phyloP scores from a whole-genome alignment of 2,329 filamentous ascomycete genomes.

The Myriangium duriaei region DNA sequence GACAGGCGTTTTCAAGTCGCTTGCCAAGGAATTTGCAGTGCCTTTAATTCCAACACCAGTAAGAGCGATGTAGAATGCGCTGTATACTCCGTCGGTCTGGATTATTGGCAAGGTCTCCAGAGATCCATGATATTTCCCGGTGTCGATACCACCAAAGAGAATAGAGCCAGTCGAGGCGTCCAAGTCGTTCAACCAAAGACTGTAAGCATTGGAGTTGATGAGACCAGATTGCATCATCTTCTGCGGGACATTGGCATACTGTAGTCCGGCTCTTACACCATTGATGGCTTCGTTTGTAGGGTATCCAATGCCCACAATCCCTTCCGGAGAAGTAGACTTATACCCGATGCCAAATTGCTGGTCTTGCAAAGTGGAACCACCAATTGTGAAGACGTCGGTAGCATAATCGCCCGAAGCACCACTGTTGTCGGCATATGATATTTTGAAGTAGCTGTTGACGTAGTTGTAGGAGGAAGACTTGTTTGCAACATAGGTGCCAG shows the following conservation, averaged over 20 bases:
- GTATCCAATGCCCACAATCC: conserved; percentile 81
- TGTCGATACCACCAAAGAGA: conserved; percentile 72
- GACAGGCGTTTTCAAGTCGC: conserved; percentile 36
- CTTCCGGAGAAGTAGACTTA: conserved; percentile 44
- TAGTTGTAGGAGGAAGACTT: conserved; percentile 64
- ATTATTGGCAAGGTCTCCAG: conserved; percentile 51
- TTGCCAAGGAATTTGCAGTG: conserved; percentile 30
- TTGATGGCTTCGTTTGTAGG: conserved; percentile 64
- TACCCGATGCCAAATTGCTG: conserved; percentile 69
- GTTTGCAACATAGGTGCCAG: conserved; percentile 58
- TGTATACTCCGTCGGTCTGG: conserved; percentile 34
- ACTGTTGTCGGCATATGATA: conserved; percentile 74
- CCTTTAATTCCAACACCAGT: conserved; percentile 34
- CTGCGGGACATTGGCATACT: conserved; percentile 51
- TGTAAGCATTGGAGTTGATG: conserved; percentile 54
- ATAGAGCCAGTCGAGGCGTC: conserved; percentile 56
- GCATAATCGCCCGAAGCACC: conserved; percentile 69
- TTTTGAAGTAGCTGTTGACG: conserved; percentile 68
- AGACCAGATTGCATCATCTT: conserved; percentile 49
- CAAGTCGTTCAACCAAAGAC: conserved; percentile 50
- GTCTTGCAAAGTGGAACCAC: conserved; percentile 37
- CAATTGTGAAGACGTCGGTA: conserved; percentile 56
- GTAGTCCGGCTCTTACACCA: conserved; percentile 36
- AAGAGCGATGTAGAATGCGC: conserved; percentile 41
- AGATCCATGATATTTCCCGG: conserved; percentile 54